These are phyloP conservation scores for Telopea speciosissima DNA, from an alignment of 177 flowering plant species.

Conservation along the genomic window DNA sequence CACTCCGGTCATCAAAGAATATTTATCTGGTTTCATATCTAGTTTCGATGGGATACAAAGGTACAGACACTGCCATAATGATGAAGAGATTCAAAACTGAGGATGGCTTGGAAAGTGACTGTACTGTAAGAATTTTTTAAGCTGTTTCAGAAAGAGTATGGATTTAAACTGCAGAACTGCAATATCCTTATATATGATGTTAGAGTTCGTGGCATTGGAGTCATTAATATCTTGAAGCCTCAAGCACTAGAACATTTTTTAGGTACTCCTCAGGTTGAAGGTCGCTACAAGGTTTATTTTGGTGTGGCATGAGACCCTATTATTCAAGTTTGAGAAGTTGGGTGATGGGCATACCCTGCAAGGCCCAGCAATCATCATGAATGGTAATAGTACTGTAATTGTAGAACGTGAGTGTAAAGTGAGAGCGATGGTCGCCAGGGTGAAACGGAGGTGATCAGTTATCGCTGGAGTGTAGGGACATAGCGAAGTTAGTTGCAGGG, in stretches of 20 bases:
- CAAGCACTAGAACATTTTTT: slow-evolving; percentile 32
- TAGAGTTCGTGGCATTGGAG: slow-evolving; percentile 89
- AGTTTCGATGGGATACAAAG: slow-evolving; percentile 92
- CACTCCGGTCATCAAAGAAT: slow-evolving; percentile 93
- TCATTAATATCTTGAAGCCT: slow-evolving; percentile 80
- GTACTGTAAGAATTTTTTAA: slow-evolving; percentile 65
- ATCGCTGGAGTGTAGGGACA: too few species aligned
- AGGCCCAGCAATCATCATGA: slow-evolving; percentile 95
- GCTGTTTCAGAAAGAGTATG: slow-evolving; percentile 87
- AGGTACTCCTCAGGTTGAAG: slow-evolving; percentile 42
- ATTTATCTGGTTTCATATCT: slow-evolving; percentile 84
- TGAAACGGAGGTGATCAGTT: too few species aligned
- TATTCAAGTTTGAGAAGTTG: slow-evolving; percentile 78
- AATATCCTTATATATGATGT: slow-evolving; percentile 83
- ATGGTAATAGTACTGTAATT: slow-evolving; percentile 94
- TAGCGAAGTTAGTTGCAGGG: too few species aligned
- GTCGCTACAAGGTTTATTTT: slow-evolving; percentile 62
- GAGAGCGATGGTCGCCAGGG: too few species aligned
- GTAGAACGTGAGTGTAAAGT: slow-evolving; percentile 86
- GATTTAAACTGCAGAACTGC: slow-evolving; percentile 77
- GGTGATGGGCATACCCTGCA: slow-evolving; percentile 55
- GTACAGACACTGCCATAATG: slow-evolving; percentile 98
- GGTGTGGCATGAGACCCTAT: slow-evolving; percentile 76
- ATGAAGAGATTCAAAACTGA: slow-evolving; percentile 42
- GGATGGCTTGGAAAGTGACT: slow-evolving; percentile 40